phyloP scores from a whole-genome alignment of 768 basidiomycete species.

The Auriscalpium orientale region DNA sequence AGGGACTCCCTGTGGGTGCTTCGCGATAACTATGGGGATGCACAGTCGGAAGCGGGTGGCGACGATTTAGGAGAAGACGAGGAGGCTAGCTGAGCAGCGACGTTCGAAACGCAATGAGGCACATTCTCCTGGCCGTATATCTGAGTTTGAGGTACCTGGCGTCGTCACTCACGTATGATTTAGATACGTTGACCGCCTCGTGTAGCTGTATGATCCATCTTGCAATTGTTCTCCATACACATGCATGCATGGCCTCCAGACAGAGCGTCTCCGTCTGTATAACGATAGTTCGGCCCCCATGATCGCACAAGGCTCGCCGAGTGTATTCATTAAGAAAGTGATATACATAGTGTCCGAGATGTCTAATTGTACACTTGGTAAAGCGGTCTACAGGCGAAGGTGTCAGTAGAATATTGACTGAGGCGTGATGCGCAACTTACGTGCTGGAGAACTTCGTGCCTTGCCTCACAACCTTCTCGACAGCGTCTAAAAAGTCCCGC shows the following conservation, averaged over 20 bases:
- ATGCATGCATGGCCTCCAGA: too few relatives aligned
- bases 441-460: constrained; percentile 98
- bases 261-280: too few relatives aligned
- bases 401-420: neutral
- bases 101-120: too few relatives aligned
- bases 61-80: constrained; percentile 6
- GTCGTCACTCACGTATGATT: too few relatives aligned
- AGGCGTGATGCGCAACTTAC: constrained; percentile 41
- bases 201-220: too few relatives aligned
- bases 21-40: constrained; percentile 9
- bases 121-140: too few relatives aligned
- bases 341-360: neutral
- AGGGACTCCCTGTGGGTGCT: constrained; percentile 12
- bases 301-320: too few relatives aligned
- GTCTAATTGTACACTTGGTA: constrained; percentile 92
- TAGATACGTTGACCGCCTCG: too few relatives aligned
- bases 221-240: too few relatives aligned
- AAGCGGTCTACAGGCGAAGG: constrained; percentile 48
- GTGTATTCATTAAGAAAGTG: too few relatives aligned
- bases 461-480: constrained; percentile 97
- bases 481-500: constrained; percentile 94
- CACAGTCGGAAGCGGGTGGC: neutral
- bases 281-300: too few relatives aligned
- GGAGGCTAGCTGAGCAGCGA: neutral
- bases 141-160: too few relatives aligned